Base-by-base conservation (phyloP, 768 basidiomycete species). In the Hydnum rufescens region DNA sequence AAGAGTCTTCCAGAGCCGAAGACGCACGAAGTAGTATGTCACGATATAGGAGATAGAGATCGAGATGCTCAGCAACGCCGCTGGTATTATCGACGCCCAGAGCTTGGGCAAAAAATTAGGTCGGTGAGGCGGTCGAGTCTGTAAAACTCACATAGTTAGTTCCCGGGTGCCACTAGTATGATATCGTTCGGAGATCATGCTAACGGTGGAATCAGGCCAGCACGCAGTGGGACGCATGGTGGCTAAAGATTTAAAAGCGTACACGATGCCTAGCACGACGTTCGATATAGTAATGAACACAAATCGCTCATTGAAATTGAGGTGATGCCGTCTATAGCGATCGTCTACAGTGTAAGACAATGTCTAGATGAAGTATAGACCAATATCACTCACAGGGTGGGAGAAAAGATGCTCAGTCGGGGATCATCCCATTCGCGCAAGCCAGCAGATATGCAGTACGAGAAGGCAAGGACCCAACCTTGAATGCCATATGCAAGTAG, bases 221-320 rank as follows among this genome's bases (percentile, higher is more conserved):
- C 16, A 26, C 8, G 8, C 44, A 8, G 13, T 26, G 13, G 13
- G 25, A 31, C 49, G 49, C 16, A 28, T 13, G 13, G 32, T 25
- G 6, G 49, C 18, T 6, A 55, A 31, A 5, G 43, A 26, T 22
- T 46, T 30, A 18, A 54, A 19, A 13, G 55, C 55, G 44, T 57
- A 55, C 4, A 51, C 47, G 16, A 43, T n/a, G 4, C 30, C 55
- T n/a, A 55, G 44, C 3, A 50, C 1, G 22, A 56, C 29, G 31
- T 56, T 56, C 42, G 56, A 49, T 23, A 29, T 23, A 6, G 51
- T 5, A 4, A 56, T 28, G 55, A 56, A 55, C 6, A 56, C 29
- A 23, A 55, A 55, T 34, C 55, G 25, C 36, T 56, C 55, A 30
- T 56, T 56, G 16, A 56, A 32, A 42, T 56, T 55, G 34, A 36